Evolutionary conservation across 768 basidiomycete genomes (phyloP).

Genomic region (Punctularia strigosozonata): DNA sequence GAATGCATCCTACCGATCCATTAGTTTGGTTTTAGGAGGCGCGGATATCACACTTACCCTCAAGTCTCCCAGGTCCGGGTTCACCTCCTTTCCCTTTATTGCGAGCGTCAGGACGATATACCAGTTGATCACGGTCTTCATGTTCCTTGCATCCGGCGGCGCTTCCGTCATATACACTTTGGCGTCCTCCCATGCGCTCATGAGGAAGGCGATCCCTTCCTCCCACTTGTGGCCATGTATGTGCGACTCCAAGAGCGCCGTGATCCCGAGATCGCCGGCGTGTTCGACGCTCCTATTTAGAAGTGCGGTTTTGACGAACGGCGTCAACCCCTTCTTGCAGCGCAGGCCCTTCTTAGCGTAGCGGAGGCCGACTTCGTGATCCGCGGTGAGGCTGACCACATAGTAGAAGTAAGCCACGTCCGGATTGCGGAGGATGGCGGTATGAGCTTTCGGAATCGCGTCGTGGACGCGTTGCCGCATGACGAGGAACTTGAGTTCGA

Average conservation of each 20-base stretch:
- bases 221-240: constrained; percentile 40
- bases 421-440: constrained; percentile 41
- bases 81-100: constrained; percentile 37
- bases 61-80: constrained; percentile 37
- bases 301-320: constrained; percentile 46
- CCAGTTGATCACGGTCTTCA: constrained; percentile 51
- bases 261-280: constrained; percentile 44
- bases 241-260: constrained; percentile 25
- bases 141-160: constrained; percentile 50
- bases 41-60: constrained; percentile 23
- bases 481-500: constrained; percentile 51
- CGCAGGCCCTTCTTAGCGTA: constrained; percentile 58
- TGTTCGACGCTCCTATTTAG: constrained; percentile 53
- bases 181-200: constrained; percentile 48
- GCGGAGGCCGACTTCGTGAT: constrained; percentile 39
- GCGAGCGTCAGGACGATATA: constrained; percentile 41
- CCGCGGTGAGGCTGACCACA: constrained; percentile 37
- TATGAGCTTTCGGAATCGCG: constrained; percentile 34
- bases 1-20: constrained; percentile 18
- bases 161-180: constrained; percentile 41
- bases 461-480: constrained; percentile 35
- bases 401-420: constrained; percentile 56
- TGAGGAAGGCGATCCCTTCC: constrained; percentile 49
- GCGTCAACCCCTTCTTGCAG: constrained; percentile 36
- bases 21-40: neutral